A percentile compares a stretch with the other conserved stretches of the same genome.
phyloP scores from a whole-genome alignment of 2,329 filamentous ascomycete species.

The Diaporthe nobilis region DNA sequence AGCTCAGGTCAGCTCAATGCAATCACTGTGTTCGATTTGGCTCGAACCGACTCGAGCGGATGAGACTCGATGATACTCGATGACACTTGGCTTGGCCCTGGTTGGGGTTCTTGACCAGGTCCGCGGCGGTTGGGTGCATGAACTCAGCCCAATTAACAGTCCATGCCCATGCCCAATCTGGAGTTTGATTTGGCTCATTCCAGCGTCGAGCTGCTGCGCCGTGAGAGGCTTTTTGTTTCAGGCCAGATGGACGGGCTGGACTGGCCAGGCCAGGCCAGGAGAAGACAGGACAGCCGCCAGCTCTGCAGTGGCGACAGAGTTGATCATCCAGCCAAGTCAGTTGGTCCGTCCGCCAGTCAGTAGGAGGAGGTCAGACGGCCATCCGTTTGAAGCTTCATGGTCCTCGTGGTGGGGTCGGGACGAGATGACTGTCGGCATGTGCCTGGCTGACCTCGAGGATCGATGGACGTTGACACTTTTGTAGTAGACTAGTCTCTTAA shows the following conservation, averaged over 20 bases:
- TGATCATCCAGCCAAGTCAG: slow-evolving; percentile 14
- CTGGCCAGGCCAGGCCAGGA: neutral
- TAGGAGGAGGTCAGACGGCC: neutral
- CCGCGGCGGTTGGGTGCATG: slow-evolving; percentile 30
- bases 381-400: neutral
- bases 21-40: neutral
- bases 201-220: slow-evolving; percentile 24
- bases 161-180: slow-evolving; percentile 30
- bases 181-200: slow-evolving; percentile 34
- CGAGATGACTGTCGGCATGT: slow-evolving; percentile 11
- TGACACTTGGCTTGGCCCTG: slow-evolving; percentile 21
- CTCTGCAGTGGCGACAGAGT: neutral
- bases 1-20: slow-evolving; percentile 14
- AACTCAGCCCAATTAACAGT: slow-evolving; percentile 16
- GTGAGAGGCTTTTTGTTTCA: slow-evolving; percentile 26
- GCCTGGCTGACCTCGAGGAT: slow-evolving; percentile 1
- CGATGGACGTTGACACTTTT: neutral
- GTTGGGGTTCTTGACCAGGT: slow-evolving; percentile 22
- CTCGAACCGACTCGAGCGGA: slow-evolving; percentile 15
- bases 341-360: neutral
- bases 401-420: slow-evolving; percentile 9
- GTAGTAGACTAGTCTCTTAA: neutral
- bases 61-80: slow-evolving; percentile 32
- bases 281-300: neutral
- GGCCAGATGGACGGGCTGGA: slow-evolving; percentile 14